phyloP scores from a whole-genome alignment of 2,329 filamentous ascomycete species.

The Sarocladium kiliense region DNA sequence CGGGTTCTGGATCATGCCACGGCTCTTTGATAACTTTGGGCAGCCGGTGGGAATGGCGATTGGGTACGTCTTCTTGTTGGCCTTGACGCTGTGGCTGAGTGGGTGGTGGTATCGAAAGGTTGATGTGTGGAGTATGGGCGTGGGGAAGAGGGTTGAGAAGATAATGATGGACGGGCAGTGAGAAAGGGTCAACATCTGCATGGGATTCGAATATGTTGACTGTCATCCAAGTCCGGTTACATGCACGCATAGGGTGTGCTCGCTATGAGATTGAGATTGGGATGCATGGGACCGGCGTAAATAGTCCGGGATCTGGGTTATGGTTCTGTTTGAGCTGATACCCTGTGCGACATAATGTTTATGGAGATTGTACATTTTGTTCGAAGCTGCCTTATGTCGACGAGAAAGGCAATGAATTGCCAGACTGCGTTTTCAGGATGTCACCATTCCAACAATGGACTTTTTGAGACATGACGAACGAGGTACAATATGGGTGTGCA shows the following conservation, averaged over 20 bases:
- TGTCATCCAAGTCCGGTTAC: not conserved
- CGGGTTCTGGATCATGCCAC: constrained; percentile 52
- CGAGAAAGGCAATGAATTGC: not conserved
- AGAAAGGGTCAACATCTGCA: not conserved
- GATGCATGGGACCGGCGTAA: not conserved
- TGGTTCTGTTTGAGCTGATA: not conserved
- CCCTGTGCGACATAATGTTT: not conserved
- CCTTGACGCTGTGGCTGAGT: constrained; percentile 27
- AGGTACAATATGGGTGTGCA: not conserved
- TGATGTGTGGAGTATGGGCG: constrained; percentile 30
- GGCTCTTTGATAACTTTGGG: constrained; percentile 31
- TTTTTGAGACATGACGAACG: too few relatives aligned
- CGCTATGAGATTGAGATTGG: not conserved
- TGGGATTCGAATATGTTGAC: not conserved
- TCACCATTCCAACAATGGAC: too few relatives aligned
- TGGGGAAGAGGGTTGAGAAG: constrained; percentile 30
- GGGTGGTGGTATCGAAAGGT: constrained; percentile 30
- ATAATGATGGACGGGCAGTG: constrained; percentile 7
- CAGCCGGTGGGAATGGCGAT: constrained; percentile 22
- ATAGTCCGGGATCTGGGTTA: not conserved
- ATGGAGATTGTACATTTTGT: not conserved
- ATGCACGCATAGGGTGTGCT: not conserved
- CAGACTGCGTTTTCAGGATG: too few relatives aligned
- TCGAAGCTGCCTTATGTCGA: not conserved
- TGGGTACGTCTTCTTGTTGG: constrained; percentile 26